Percentiles rank a stretch among this genome's conserved stretches.
phyloP scores from a whole-genome alignment of 1,284 basidiomycete genomes.

The Omphalotus olearius region DNA sequence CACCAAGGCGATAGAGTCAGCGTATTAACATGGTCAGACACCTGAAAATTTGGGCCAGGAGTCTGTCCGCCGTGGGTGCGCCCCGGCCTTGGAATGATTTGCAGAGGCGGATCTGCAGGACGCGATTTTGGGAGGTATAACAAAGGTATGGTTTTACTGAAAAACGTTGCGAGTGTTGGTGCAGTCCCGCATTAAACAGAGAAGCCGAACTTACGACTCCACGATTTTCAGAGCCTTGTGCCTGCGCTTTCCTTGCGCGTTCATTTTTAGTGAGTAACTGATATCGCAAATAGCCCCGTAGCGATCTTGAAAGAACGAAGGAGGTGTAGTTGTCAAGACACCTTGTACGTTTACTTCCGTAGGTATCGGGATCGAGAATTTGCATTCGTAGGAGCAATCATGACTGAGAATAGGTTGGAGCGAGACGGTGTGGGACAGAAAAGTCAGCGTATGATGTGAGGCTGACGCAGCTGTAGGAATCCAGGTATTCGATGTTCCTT shows the following conservation, averaged over 20 bases:
- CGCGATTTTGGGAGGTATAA: conserved; percentile 38
- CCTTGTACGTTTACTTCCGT: conserved; percentile 24
- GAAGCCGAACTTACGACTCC: conserved; percentile 34
- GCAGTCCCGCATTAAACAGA: neutral
- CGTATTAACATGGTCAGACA: conserved; percentile 27
- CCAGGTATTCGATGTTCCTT: conserved; percentile 26
- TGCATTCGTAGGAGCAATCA: conserved; percentile 23
- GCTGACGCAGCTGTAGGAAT: conserved; percentile 1
- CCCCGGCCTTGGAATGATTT: conserved; percentile 23
- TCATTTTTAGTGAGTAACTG: conserved; percentile 34
- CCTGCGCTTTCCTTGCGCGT: conserved; percentile 34
- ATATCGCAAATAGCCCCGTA: conserved; percentile 34
- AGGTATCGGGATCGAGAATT: conserved; percentile 39
- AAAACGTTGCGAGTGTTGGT: neutral
- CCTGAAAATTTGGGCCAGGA: conserved; percentile 16
- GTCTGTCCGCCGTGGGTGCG: neutral
- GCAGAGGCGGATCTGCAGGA: conserved; percentile 29
- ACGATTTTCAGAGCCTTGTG: conserved; percentile 21
- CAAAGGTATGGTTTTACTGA: conserved; percentile 28
- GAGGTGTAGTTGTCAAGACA: conserved; percentile 30
- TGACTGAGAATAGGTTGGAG: conserved; percentile 25
- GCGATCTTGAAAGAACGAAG: conserved; percentile 33
- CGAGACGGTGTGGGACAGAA: conserved; percentile 28
- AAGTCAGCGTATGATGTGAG: conserved; percentile 1
- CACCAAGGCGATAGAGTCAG: conserved; percentile 25